A percentile compares a stretch with the other conserved stretches of the same genome.
Evolutionary conservation across 148 eudicot genomes (phyloP).

Genomic region (Linanthus parryae): DNA sequence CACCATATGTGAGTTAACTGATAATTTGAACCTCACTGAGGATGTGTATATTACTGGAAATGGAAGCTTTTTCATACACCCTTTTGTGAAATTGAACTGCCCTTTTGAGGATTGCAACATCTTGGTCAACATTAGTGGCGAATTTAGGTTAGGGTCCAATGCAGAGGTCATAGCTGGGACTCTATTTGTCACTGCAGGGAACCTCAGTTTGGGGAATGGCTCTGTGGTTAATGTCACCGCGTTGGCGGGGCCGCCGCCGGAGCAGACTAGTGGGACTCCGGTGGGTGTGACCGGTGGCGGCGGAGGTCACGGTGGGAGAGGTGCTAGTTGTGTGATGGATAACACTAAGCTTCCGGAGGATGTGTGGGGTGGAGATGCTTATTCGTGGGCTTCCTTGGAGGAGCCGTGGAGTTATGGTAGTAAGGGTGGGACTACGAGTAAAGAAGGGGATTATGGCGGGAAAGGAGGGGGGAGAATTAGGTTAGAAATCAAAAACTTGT

Average conservation of each 20-base stretch:
- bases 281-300: slow-evolving; percentile 59
- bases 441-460: slow-evolving; percentile 75
- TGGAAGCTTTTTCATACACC: slow-evolving; percentile 51
- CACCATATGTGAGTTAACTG: slow-evolving; percentile 45
- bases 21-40: slow-evolving; percentile 40
- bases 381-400: slow-evolving; percentile 61
- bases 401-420: slow-evolving; percentile 85
- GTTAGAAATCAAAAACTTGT: slow-evolving; percentile 21
- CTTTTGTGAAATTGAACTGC: slow-evolving; percentile 52
- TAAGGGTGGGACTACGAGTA: slow-evolving; percentile 67
- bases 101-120: slow-evolving; percentile 52
- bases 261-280: slow-evolving; percentile 60
- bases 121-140: slow-evolving; percentile 47
- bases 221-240: slow-evolving; percentile 63
- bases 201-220: slow-evolving; percentile 30
- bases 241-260: slow-evolving; percentile 51
- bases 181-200: slow-evolving; percentile 32
- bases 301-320: slow-evolving; percentile 92
- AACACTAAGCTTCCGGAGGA: slow-evolving; percentile 60
- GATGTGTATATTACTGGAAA: slow-evolving; percentile 57
- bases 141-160: slow-evolving; percentile 39
- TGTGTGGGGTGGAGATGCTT: slow-evolving; percentile 95
- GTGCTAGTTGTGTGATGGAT: slow-evolving; percentile 79
- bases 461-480: slow-evolving; percentile 80
- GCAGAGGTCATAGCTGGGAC: slow-evolving; percentile 47